A percentile compares a stretch with the other conserved stretches of the same genome.
phyloP scores from a whole-genome alignment of 768 basidiomycete species.

The Rhodotorula babjevae region DNA sequence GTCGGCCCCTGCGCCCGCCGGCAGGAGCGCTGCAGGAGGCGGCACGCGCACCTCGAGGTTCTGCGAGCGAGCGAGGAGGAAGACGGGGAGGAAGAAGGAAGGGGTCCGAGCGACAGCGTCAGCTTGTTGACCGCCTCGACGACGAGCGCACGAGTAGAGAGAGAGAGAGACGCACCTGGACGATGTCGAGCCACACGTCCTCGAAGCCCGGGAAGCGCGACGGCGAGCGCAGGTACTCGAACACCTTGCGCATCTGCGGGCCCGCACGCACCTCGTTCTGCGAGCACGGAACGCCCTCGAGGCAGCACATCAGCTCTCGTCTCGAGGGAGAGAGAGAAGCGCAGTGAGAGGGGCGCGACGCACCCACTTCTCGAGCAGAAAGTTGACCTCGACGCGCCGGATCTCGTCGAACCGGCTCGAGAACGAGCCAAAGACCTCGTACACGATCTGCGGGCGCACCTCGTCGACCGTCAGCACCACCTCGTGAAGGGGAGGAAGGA shows the following conservation, averaged over 20 bases:
- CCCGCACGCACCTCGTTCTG: conserved; percentile 43
- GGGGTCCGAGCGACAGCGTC: no score
- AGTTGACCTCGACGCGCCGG: conserved; percentile 45
- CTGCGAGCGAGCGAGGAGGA: neutral
- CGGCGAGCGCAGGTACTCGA: conserved; percentile 21
- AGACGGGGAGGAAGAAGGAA: no score
- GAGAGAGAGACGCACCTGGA: conserved; percentile 13
- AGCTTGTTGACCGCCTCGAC: no score
- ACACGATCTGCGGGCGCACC: conserved; percentile 41
- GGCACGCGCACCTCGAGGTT: conserved; percentile 30
- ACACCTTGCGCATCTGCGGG: conserved; percentile 27
- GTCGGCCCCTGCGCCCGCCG: neutral
- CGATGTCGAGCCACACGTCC: conserved; percentile 43
- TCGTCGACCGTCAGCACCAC: no score
- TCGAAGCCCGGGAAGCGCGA: conserved; percentile 46
- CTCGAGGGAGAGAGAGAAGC: conserved; percentile 1
- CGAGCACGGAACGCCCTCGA: no score
- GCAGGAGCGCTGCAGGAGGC: neutral
- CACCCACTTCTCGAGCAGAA: conserved; percentile 40
- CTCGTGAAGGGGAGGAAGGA: neutral
- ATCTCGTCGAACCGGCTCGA: conserved; percentile 49
- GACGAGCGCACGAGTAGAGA: no score
- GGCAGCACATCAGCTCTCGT: neutral
- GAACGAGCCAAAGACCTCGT: conserved; percentile 51
- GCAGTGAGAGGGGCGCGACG: conserved; percentile 26